Evolutionary conservation across 2,329 filamentous ascomycete genomes (phyloP), one percentile per base, ranked within the genome.

Genomic region (Colletotrichum theobromicola): DNA sequence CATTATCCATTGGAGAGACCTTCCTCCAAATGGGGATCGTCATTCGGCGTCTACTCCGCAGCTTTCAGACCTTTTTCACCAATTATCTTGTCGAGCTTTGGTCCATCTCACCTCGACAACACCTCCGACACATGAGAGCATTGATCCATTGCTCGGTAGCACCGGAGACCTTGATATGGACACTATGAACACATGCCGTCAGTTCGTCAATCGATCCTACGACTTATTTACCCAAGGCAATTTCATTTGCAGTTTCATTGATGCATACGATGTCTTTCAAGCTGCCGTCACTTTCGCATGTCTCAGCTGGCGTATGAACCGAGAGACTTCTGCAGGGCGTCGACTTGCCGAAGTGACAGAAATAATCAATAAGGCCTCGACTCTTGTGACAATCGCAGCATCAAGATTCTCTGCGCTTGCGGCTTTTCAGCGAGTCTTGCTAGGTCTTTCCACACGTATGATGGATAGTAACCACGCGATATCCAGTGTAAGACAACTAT

Each of bases 251-350:
- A 65, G n/a, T 9, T 73, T 75, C 32, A 30, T 75, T 30, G 70
- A 75, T n/a, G 74, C 70, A 5, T 75, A 75, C 7, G 65, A 73
- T 12, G 46, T 69, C 12, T 61, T 75, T 8, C 71, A 72, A 26
- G 74, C 70, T 24, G 74, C 37, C 10, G 66, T 75, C 15, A 37
- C 66, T 16, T 67, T 32, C 34, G 46, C 32, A 1, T 75, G 65
- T 13, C 74, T 75, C 7, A 30, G 26, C 7, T 26, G 53, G 30
- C 60, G 70, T 13, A 46, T 21, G 4, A 46, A 15, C 12, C 10
- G 21, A 13, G 30, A 60, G 24, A 15, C 32, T 4, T 5, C 35
- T 12, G 35, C n/a, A 12, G 57, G 55, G 13, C 37, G 57, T 5
- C 60, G 37, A 10, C 34, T 66, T 26, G 28, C 60, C 2, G n/a